These are phyloP conservation scores for Evernia prunastri DNA, from an alignment of 495 filamentous ascomycete genomes.

Conservation along the genomic window DNA sequence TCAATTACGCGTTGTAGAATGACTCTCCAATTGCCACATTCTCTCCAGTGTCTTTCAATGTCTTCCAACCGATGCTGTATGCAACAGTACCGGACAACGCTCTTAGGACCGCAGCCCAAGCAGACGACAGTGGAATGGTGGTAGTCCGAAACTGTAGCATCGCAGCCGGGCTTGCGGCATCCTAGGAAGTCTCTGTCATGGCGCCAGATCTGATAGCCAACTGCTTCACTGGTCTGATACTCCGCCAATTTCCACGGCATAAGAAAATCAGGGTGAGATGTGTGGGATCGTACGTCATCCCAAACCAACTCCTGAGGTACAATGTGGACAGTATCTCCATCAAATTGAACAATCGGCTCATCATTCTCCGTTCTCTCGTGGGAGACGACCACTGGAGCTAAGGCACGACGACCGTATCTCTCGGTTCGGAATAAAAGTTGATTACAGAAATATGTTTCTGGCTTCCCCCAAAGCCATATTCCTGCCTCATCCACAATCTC, in stretches of 20 bases:
- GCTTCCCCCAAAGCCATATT: constrained; percentile 8
- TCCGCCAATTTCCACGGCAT: constrained; percentile 14
- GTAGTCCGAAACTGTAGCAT: constrained; percentile 48
- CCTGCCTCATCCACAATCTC: neutral
- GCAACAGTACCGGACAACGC: constrained; percentile 37
- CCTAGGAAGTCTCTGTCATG: constrained; percentile 18
- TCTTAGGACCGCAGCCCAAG: constrained; percentile 41
- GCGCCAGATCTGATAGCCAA: constrained; percentile 20
- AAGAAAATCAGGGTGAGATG: constrained; percentile 22
- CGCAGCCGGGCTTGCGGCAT: constrained; percentile 32
- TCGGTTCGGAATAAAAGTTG: neutral
- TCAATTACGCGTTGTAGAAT: constrained; percentile 15
- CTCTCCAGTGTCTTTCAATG: constrained; percentile 33
- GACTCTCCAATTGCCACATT: constrained; percentile 26
- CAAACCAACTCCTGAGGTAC: constrained; percentile 14
- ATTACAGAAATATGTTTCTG: constrained; percentile 8
- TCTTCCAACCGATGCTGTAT: constrained; percentile 36
- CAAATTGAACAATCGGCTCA: constrained; percentile 6
- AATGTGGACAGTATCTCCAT: constrained; percentile 13
- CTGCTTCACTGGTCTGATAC: constrained; percentile 23
- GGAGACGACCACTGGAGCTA: constrained; percentile 12
- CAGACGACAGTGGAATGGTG: constrained; percentile 37
- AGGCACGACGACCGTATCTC: neutral
- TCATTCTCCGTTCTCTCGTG: constrained; percentile 4
- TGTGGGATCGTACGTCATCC: constrained; percentile 16